A percentile compares a stretch with the other conserved stretches of the same genome.
These are phyloP conservation scores for Heteromeles arbutifolia DNA, from an alignment of 306 rosid species.

Conservation along the genomic window DNA sequence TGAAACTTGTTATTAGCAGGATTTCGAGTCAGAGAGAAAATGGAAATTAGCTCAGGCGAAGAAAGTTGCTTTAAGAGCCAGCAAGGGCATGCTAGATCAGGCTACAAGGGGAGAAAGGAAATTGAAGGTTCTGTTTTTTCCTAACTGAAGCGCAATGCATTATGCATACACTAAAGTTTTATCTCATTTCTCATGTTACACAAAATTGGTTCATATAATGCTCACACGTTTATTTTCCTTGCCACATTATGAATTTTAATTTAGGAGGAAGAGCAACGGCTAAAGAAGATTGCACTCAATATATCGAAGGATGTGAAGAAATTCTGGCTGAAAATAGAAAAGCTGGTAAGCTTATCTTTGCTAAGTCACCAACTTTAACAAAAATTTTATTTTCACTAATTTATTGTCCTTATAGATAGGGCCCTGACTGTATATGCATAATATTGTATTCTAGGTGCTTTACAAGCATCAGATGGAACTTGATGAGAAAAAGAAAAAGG, in stretches of 20 bases:
- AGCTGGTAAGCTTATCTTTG: conserved; percentile 62
- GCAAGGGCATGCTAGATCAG: conserved; percentile 95
- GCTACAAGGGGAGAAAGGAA: conserved; percentile 97
- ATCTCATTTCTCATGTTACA: background rate
- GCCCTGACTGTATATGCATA: conserved; percentile 6
- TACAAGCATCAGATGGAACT: conserved; percentile 97
- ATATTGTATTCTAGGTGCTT: conserved; percentile 60
- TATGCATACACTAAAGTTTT: background rate
- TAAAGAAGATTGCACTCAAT: conserved; percentile 86
- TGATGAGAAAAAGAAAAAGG: conserved; percentile 90
- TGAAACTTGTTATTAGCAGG: conserved; percentile 45
- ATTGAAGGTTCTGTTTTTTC: conserved; percentile 67
- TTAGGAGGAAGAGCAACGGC: conserved; percentile 93
- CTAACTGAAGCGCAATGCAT: conserved; percentile 17
- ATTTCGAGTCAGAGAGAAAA: conserved; percentile 96
- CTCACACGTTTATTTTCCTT: conserved; percentile 1
- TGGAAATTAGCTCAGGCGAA: conserved; percentile 95
- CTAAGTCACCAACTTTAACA: background rate
- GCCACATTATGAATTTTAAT: conserved; percentile 17
- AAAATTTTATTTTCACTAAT: background rate
- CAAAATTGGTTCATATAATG: conserved; percentile 8
- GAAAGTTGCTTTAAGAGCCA: conserved; percentile 87
- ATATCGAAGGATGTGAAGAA: conserved; percentile 97
- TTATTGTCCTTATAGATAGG: conserved; percentile 1
- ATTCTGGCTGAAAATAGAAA: conserved; percentile 94